phyloP scores from a whole-genome alignment of 305 asterid species.

The Ajuga reptans region DNA sequence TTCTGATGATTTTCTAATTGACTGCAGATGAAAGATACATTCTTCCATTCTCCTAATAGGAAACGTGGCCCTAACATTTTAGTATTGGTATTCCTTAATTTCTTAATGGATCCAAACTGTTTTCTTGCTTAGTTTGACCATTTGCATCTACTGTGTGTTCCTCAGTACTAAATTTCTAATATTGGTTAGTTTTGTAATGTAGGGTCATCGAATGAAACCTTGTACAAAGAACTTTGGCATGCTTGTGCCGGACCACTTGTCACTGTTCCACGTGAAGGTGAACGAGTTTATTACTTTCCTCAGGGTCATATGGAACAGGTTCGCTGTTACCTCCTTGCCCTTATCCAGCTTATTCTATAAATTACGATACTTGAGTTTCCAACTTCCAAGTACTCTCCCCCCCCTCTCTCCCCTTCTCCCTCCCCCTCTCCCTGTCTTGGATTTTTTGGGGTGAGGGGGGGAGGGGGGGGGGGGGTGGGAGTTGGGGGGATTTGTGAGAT shows the following conservation, averaged over 20 bases:
- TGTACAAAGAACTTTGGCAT: slow-evolving; percentile 80
- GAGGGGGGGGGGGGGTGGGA: no score
- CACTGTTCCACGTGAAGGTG: slow-evolving; percentile 75
- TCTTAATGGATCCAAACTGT: neutral
- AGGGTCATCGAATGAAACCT: slow-evolving; percentile 49
- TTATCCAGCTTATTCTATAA: neutral
- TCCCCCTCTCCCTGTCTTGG: no score
- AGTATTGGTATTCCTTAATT: slow-evolving; percentile 19
- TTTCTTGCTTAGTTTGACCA: neutral
- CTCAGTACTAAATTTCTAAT: neutral
- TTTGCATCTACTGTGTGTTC: neutral
- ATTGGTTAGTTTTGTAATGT: slow-evolving; percentile 19
- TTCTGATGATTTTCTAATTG: neutral
- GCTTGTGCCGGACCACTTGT: slow-evolving; percentile 99
- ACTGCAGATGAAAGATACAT: no score
- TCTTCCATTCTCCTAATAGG: no score
- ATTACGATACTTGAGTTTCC: no score
- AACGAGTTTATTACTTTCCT: slow-evolving; percentile 84
- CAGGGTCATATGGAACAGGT: slow-evolving; percentile 99
- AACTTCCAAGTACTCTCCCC: no score
- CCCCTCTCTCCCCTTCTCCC: no score
- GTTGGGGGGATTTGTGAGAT: no score
- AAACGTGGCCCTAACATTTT: neutral
- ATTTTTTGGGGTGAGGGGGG: no score
- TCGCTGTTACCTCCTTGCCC: slow-evolving; percentile 3